Base-by-base conservation (phyloP, 1,284 basidiomycete species). In the Boletus semigastroideus region DNA sequence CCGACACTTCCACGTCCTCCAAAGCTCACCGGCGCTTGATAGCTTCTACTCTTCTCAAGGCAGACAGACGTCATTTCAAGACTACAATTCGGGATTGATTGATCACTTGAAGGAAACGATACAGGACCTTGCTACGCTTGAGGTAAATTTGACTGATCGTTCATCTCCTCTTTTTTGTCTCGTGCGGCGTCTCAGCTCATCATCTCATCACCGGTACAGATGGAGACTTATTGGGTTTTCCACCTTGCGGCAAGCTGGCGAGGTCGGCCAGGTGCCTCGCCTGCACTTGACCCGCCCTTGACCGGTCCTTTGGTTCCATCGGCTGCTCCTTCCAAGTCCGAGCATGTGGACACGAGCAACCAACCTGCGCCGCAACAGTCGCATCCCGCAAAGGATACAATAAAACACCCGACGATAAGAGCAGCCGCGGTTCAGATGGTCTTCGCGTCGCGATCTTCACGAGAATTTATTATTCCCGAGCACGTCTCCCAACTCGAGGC, bases 21-120 rank as follows among this genome's bases (percentile, higher is more conserved):
- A 31, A 12, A 38, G 16, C 51, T 65, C 16, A 64, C 20, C 31
- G 38, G 33, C 28, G 17, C 33, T 37, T 22, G 42, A 16, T 58
- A 90, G 87, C 66, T 92, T 92, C 70, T 92, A 93, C 73, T 88
- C 88, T 40, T 90, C 88, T 13, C 90, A 93, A 72, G 90, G 90
- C 37, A 76, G 90, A 51, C 82, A 83, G 57, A 90, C 89, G 2
- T 84, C 86, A 1, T 93, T 93, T 66, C 79, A 82, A 31, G 91
- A 93, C 68, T 75, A 82, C 61, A 93, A 93, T 63, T 73, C 75
- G 16, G 72, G 76, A 57, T 76, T 93, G 49, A 82, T 92, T 48
- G 75, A 82, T 37, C 70, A 77, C 37, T 66, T 92, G 43, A 73
- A 78, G 59, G 62, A 67, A 20, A 64, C 72, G 14, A 72, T 82